Evolutionary conservation across 2,329 filamentous ascomycete genomes (phyloP).

Genomic region (Xylaria sp.): DNA sequence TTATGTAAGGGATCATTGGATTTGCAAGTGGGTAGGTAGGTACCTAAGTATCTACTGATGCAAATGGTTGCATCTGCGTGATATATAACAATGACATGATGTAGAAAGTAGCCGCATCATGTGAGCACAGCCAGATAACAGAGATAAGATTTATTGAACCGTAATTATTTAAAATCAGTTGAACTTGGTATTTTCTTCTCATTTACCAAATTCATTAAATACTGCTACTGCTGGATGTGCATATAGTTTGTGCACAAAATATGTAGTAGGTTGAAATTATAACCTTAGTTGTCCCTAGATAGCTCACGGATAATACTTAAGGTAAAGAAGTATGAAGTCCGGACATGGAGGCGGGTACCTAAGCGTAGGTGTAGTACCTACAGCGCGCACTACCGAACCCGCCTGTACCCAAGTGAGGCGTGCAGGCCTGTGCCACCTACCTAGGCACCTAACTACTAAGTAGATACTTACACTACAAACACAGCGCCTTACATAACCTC

Average conservation of each 20-base stretch:
- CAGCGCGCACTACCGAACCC: neutral
- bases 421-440: neutral
- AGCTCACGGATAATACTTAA: too few species aligned
- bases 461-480: too few species aligned
- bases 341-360: neutral
- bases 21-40: neutral
- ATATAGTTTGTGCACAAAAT: constrained; percentile 3
- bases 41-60: neutral
- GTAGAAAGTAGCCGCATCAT: constrained; percentile 28
- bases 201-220: too few species aligned
- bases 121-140: constrained; percentile 22
- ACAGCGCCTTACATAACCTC: neutral
- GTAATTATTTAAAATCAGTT: neutral
- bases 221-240: neutral
- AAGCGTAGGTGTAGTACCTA: neutral
- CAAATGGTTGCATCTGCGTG: constrained; percentile 25
- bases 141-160: constrained; percentile 21
- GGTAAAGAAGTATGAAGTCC: neutral
- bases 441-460: too few species aligned
- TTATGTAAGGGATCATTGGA: constrained; percentile 25
- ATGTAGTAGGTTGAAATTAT: neutral
- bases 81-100: constrained; percentile 24
- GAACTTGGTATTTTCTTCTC: too few species aligned
- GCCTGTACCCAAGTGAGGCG: constrained; percentile 4
- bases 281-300: too few species aligned